A percentile compares a stretch with the other conserved stretches of the same genome.
Evolutionary conservation across 2,329 filamentous ascomycete genomes (phyloP).

Genomic region (Chaetothyriales sp.): DNA sequence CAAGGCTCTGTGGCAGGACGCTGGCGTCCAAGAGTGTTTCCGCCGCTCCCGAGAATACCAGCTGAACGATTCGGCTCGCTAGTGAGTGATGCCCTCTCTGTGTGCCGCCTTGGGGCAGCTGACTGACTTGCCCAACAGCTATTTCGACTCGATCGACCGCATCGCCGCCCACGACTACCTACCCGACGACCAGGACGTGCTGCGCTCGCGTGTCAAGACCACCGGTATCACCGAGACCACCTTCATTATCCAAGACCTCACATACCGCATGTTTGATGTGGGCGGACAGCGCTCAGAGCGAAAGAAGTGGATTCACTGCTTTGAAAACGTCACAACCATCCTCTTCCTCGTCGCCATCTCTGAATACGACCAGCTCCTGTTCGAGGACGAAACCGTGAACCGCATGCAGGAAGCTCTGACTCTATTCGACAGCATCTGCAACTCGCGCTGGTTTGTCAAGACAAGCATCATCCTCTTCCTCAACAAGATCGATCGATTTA

Average conservation of each 20-base stretch:
- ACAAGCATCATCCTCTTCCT: constrained; percentile 59
- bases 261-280: constrained; percentile 95
- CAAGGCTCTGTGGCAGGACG: constrained; percentile 82
- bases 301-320: constrained; percentile 90
- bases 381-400: constrained; percentile 87
- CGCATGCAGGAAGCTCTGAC: constrained; percentile 59
- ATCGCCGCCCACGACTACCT: constrained; percentile 86
- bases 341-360: constrained; percentile 94
- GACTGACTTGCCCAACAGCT: constrained; percentile 43
- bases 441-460: constrained; percentile 58
- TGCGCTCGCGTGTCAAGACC: constrained; percentile 91
- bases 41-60: constrained; percentile 92
- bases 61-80: constrained; percentile 89
- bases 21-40: constrained; percentile 86
- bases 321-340: constrained; percentile 94
- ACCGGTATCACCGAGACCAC: constrained; percentile 95
- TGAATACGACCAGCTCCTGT: constrained; percentile 89
- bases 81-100: constrained; percentile 45
- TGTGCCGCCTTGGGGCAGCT: not conserved
- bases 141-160: constrained; percentile 87
- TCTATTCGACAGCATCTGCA: constrained; percentile 58
- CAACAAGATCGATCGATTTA: constrained; percentile 63
- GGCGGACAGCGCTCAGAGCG: constrained; percentile 87
- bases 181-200: constrained; percentile 86
- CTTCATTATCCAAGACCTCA: constrained; percentile 86